Evolutionary conservation across 2,329 filamentous ascomycete genomes (phyloP).

Genomic region (Talaromyces sp.): DNA sequence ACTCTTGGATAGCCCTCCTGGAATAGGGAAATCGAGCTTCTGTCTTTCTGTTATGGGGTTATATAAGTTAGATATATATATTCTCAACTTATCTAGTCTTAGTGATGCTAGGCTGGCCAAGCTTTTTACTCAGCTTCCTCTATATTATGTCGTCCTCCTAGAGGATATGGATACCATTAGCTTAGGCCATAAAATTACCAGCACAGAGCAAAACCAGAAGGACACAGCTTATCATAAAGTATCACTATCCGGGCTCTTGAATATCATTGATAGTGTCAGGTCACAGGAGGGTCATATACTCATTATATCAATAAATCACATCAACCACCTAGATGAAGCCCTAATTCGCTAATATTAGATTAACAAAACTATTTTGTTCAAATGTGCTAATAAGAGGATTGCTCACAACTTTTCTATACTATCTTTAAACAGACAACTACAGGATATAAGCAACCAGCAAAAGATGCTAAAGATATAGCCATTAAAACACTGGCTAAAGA

Average conservation of each 20-base stretch:
- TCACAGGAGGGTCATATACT: constrained; percentile 66
- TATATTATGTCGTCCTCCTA: constrained; percentile 68
- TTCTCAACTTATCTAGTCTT: constrained; percentile 60
- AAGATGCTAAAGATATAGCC: no score
- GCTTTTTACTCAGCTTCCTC: constrained; percentile 65
- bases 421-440: no score
- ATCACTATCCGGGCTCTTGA: constrained; percentile 65
- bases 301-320: constrained; percentile 69
- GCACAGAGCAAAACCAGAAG: constrained; percentile 52
- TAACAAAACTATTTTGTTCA: no score
- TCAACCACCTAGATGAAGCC: constrained; percentile 63
- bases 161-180: constrained; percentile 74
- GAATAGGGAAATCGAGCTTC: constrained; percentile 73
- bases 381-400: no score
- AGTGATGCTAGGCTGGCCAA: constrained; percentile 62
- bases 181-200: constrained; percentile 43
- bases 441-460: no score
- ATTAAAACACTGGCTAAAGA: no score
- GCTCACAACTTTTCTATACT: no score
- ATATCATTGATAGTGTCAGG: constrained; percentile 67
- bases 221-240: constrained; percentile 21
- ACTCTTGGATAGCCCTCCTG: constrained; percentile 73
- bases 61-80: constrained; percentile 68
- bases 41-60: constrained; percentile 66
- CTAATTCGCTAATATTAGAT: no score